These are phyloP conservation scores for Talaromyces liani DNA, from an alignment of 495 filamentous ascomycete species.

Conservation along the genomic window DNA sequence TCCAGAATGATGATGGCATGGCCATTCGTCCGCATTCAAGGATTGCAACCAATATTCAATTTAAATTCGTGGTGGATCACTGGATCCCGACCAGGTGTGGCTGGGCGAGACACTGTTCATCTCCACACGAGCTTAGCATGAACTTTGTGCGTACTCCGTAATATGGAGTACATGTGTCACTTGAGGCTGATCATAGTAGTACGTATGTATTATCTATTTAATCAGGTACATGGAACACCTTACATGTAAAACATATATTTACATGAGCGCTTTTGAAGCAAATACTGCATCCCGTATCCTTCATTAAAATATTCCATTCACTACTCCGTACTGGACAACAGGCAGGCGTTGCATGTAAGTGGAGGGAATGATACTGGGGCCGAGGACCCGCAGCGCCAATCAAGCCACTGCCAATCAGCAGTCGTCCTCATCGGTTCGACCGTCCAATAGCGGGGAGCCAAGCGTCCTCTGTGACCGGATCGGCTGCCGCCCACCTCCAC, in stretches of 20 bases:
- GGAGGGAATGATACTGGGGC: neutral
- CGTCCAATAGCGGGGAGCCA: neutral
- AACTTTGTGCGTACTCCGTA: neutral
- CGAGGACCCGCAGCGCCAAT: neutral
- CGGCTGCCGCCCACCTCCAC: slow-evolving; percentile 6
- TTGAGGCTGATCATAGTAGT: neutral
- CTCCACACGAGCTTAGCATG: neutral
- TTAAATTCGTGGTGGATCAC: no score
- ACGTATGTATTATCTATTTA: no score
- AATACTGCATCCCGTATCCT: no score
- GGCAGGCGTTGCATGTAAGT: no score
- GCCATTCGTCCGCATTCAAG: no score
- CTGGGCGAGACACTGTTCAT: neutral
- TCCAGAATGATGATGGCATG: neutral
- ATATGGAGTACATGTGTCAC: neutral
- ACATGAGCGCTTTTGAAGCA: no score
- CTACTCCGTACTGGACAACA: no score
- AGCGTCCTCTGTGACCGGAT: slow-evolving; percentile 1
- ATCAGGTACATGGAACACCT: no score
- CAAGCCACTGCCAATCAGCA: neutral
- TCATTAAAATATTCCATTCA: no score
- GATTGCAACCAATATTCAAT: no score
- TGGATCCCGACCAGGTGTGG: neutral
- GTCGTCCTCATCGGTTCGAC: neutral
- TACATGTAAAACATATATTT: no score